phyloP scores from a whole-genome alignment of 352 stramenopile species.

The Globisporangium nunn region DNA sequence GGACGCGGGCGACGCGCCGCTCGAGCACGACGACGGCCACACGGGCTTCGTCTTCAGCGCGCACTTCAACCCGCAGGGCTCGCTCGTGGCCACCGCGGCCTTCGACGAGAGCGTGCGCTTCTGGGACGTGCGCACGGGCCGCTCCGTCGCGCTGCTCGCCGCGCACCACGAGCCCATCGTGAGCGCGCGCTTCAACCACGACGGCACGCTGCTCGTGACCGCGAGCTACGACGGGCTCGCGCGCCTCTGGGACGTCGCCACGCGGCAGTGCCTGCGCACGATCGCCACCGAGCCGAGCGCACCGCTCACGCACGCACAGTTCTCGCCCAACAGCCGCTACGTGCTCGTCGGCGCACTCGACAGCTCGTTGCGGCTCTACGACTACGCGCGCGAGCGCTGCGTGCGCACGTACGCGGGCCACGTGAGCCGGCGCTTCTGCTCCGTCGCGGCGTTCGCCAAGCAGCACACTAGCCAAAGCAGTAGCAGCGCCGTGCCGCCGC shows the following conservation, averaged over 20 bases:
- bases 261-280: slow-evolving; percentile 93
- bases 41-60: slow-evolving; percentile 93
- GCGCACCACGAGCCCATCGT: slow-evolving; percentile 95
- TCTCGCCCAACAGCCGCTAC: slow-evolving; percentile 93
- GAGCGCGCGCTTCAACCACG: slow-evolving; percentile 90
- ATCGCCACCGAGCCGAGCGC: slow-evolving; percentile 62
- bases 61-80: slow-evolving; percentile 91
- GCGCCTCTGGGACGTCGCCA: slow-evolving; percentile 95
- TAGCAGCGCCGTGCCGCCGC: slow-evolving; percentile 11
- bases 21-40: slow-evolving; percentile 64
- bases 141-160: slow-evolving; percentile 82
- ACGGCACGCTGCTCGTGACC: slow-evolving; percentile 91
- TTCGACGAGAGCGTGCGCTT: slow-evolving; percentile 95
- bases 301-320: slow-evolving; percentile 78
- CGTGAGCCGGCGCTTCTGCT: slow-evolving; percentile 82
- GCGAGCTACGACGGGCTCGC: slow-evolving; percentile 71
- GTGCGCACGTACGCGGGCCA: slow-evolving; percentile 70
- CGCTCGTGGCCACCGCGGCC: slow-evolving; percentile 85
- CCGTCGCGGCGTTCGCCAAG: slow-evolving; percentile 66
- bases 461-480: neutral
- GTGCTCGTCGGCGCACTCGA: slow-evolving; percentile 91
- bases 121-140: slow-evolving; percentile 92
- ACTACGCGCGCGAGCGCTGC: slow-evolving; percentile 58
- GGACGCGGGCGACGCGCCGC: slow-evolving; percentile 10
- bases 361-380: slow-evolving; percentile 88